These are phyloP conservation scores for Periconia sp. DNA, from an alignment of 2,329 filamentous ascomycete species.

Conservation along the genomic window DNA sequence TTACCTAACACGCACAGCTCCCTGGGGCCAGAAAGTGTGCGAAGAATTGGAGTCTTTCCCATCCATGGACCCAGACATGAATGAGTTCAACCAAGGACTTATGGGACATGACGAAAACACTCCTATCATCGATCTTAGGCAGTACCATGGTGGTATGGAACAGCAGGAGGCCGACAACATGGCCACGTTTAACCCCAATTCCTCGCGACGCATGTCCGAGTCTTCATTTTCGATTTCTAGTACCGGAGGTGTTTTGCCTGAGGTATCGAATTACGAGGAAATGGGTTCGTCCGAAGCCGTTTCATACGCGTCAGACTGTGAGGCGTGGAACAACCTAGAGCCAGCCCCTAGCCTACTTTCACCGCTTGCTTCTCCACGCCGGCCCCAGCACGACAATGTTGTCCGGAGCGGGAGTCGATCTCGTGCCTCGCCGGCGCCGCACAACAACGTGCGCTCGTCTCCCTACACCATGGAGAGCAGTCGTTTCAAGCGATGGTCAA, in stretches of 20 bases:
- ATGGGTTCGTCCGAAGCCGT: slow-evolving; percentile 72
- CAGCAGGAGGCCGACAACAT: slow-evolving; percentile 39
- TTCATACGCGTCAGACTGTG: slow-evolving; percentile 66
- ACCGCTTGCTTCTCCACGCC: slow-evolving; percentile 74
- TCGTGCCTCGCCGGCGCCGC: slow-evolving; percentile 73
- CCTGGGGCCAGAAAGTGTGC: slow-evolving; percentile 48
- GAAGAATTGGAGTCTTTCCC: slow-evolving; percentile 47
- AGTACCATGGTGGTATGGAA: slow-evolving; percentile 39
- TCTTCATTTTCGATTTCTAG: slow-evolving; percentile 77
- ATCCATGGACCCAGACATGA: slow-evolving; percentile 46
- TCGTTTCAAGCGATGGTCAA: slow-evolving; percentile 78
- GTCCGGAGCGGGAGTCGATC: slow-evolving; percentile 66
- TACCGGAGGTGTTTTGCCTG: slow-evolving; percentile 64
- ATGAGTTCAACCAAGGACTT: slow-evolving; percentile 45
- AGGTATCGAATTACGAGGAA: slow-evolving; percentile 75
- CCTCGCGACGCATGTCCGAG: slow-evolving; percentile 70
- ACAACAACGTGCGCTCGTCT: slow-evolving; percentile 70
- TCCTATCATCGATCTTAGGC: slow-evolving; percentile 48
- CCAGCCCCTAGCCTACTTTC: slow-evolving; percentile 73
- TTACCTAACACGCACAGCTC: slow-evolving; percentile 36
- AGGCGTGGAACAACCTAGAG: slow-evolving; percentile 70
- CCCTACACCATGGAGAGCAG: slow-evolving; percentile 73
- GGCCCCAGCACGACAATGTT: slow-evolving; percentile 59
- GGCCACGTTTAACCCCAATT: slow-evolving; percentile 50
- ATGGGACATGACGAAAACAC: slow-evolving; percentile 48